These are phyloP conservation scores for Ensete ventricosum DNA, from an alignment of 176 grass and related monocot genomes.

Conservation along the genomic window DNA sequence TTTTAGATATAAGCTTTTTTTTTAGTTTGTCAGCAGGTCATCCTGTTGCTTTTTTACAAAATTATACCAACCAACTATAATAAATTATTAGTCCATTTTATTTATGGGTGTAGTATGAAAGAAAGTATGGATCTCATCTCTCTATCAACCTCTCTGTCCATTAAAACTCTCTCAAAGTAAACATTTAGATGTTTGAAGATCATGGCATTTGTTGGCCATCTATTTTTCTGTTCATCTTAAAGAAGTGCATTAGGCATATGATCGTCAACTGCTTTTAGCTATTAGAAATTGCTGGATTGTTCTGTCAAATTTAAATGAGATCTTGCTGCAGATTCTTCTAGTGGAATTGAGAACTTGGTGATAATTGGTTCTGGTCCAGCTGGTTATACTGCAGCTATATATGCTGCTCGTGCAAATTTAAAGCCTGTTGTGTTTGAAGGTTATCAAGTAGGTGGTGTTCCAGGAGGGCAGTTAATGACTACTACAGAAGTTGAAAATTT, in stretches of 20 bases:
- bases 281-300: neutral
- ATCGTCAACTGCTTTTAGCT: neutral
- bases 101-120: no score
- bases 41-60: no score
- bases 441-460: conserved; percentile 78
- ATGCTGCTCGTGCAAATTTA: conserved; percentile 84
- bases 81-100: no score
- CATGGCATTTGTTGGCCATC: neutral
- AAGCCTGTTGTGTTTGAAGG: conserved; percentile 96
- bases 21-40: no score
- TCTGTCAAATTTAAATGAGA: conserved; percentile 2
- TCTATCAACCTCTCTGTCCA: no score
- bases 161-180: neutral
- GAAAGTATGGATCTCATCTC: no score
- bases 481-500: conserved; percentile 98
- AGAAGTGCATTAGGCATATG: neutral
- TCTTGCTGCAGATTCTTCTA: conserved; percentile 29
- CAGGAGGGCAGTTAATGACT: conserved; percentile 96
- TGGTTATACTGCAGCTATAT: conserved; percentile 90
- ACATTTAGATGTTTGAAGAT: neutral
- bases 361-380: conserved; percentile 91
- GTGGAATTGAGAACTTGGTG: conserved; percentile 85
- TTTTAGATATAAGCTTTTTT: no score
- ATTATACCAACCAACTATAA: no score
- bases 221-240: neutral